Base-by-base conservation (phyloP, 2,329 filamentous ascomycete genomes). In the Neocatenulostroma microsporum region DNA sequence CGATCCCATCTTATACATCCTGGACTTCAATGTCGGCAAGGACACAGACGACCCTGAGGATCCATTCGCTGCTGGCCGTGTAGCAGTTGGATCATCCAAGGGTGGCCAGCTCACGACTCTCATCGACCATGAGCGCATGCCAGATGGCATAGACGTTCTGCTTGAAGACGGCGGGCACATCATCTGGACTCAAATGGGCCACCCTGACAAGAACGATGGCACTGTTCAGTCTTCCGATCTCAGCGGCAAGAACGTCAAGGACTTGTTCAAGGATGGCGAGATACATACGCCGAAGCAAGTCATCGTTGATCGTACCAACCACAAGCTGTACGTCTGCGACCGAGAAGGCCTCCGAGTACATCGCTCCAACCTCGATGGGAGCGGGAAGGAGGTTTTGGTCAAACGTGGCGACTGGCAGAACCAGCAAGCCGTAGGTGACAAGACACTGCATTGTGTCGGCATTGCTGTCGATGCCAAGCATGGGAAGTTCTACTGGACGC, bases 401-500 rank as follows among this genome's bases (percentile, higher is more conserved):
- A 48, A 64, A 33, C 58, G 53, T 1, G 61, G 53, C 5, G 38
- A 61, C 30, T 52, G 67, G 66, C 39, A 49, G 8, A 46, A 53
- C 10, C n/a, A n/a, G n/a, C 26, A 41, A 24, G 31, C 29, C 5
- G 36, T 29, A 11, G 28, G 10, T 18, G n/a, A n/a, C n/a, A n/a
- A n/a, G n/a, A n/a, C n/a, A n/a, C n/a, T n/a, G n/a, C n/a, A n/a
- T n/a, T 60, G 44, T 37, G 74, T 79, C 7, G 75, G 76, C 2
- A 63, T 80, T 25, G 54, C 68, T 0, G 60, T 79, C 0, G 64
- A 66, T 3, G 37, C 30, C 20, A 40, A 53, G 0, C 54, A 56
- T 1, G 62, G 64, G 11, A 63, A 66, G 27, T 60, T 79, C 30
- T 78, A 72, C 61, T 80, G 75, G 75, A 73, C 70, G 0, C 74